Conservation (phyloP, 176 grass and related monocot species). For the Rhipidocladum racemiflorum region DNA sequence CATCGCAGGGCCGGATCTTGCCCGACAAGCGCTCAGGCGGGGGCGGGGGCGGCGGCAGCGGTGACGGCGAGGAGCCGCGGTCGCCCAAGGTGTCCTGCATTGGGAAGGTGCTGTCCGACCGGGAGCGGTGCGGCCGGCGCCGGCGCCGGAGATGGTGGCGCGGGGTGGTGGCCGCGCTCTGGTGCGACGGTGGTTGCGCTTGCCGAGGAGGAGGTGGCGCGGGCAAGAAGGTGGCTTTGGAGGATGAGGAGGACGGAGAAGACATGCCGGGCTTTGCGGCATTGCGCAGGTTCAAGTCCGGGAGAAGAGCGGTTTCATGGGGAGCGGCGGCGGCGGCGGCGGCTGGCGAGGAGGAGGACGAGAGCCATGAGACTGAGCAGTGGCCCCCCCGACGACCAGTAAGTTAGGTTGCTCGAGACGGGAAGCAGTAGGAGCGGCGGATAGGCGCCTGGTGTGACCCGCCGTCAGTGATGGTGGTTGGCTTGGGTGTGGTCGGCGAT, state of each 20-base stretch:
- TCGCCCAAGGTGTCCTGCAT: slow-evolving; percentile 99
- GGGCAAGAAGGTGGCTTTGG: slow-evolving; percentile 20
- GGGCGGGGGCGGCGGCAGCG: slow-evolving; percentile 19
- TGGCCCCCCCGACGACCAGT: slow-evolving; percentile 44
- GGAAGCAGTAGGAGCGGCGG: slow-evolving; percentile 18
- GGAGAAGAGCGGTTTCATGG: slow-evolving; percentile 57
- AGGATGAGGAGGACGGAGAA: slow-evolving; percentile 2
- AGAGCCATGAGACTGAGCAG: slow-evolving; percentile 24
- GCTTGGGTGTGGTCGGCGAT: background rate
- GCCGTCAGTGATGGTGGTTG: slow-evolving; percentile 5
- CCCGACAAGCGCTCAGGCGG: slow-evolving; percentile 47
- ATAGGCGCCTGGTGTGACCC: background rate
- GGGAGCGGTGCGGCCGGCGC: slow-evolving; percentile 53
- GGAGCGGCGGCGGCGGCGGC: background rate
- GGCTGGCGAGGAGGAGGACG: background rate
- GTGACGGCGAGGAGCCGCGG: slow-evolving; percentile 70
- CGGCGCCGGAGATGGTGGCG: slow-evolving; percentile 40
- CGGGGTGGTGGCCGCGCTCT: slow-evolving; percentile 31
- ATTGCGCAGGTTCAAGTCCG: slow-evolving; percentile 65
- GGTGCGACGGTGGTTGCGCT: slow-evolving; percentile 28
- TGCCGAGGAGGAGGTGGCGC: slow-evolving; percentile 3
- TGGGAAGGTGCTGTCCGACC: slow-evolving; percentile 82
- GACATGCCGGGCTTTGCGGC: slow-evolving; percentile 26
- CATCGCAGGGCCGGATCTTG: slow-evolving; percentile 60
- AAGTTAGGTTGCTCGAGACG: slow-evolving; percentile 32